These are phyloP conservation scores for Lagenidium giganteum DNA, from an alignment of 352 stramenopile genomes.

Conservation along the genomic window DNA sequence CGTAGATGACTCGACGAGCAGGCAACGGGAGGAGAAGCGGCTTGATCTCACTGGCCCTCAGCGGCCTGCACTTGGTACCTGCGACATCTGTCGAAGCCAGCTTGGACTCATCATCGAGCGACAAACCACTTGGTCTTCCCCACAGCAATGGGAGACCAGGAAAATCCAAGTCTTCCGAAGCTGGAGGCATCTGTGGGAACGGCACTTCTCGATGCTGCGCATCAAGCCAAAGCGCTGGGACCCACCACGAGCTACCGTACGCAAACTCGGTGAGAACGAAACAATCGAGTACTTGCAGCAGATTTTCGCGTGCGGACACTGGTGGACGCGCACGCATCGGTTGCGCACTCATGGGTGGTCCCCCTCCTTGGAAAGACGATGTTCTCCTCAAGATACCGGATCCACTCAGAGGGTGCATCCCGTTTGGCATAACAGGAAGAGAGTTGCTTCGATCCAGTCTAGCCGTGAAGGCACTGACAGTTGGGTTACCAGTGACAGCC, in stretches of 20 bases:
- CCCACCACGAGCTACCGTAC: slow-evolving; percentile 34
- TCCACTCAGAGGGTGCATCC: background rate
- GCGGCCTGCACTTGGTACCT: slow-evolving; percentile 6
- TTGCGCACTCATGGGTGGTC: background rate
- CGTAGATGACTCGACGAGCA: slow-evolving; percentile 49
- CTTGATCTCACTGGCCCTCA: slow-evolving; percentile 16
- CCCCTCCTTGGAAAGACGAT: slow-evolving; percentile 6
- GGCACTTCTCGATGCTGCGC: slow-evolving; percentile 7
- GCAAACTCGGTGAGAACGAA: slow-evolving; percentile 22
- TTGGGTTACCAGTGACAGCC: background rate
- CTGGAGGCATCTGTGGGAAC: slow-evolving; percentile 15
- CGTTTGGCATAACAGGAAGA: background rate
- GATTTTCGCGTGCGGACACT: slow-evolving; percentile 11
- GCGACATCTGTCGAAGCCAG: slow-evolving; percentile 11
- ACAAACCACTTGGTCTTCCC: slow-evolving; percentile 54
- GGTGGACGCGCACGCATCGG: background rate
- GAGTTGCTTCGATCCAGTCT: slow-evolving; percentile 5
- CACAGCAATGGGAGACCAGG: slow-evolving; percentile 57
- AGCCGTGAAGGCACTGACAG: background rate
- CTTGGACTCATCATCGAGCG: slow-evolving; percentile 45
- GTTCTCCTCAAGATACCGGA: slow-evolving; percentile 1
- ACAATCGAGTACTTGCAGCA: slow-evolving; percentile 9
- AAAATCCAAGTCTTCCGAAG: slow-evolving; percentile 24
- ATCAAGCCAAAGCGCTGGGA: slow-evolving; percentile 52
- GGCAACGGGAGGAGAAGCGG: slow-evolving; percentile 43